Evolutionary conservation across 306 rosid species (phyloP).

Genomic region (Cucumis melo): DNA sequence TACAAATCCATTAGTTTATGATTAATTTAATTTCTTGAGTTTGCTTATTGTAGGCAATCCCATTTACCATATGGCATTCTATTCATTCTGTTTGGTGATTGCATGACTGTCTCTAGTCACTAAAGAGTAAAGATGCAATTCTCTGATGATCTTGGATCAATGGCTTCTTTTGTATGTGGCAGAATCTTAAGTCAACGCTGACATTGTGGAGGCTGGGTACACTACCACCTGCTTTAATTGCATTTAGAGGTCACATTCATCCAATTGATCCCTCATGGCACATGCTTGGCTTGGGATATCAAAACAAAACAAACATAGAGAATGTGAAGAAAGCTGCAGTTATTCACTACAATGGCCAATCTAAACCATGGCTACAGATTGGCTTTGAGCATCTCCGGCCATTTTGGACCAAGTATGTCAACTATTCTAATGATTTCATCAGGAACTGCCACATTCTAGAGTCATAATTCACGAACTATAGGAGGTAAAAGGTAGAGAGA

Average conservation of each 20-base stretch:
- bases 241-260: constrained; percentile 78
- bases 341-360: constrained; percentile 94
- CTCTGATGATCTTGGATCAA: not conserved
- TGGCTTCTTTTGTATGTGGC: constrained; percentile 18
- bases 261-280: constrained; percentile 89
- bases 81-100: constrained; percentile 1
- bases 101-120: not conserved
- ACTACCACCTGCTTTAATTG: constrained; percentile 94
- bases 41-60: not conserved
- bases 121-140: not conserved
- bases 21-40: not conserved
- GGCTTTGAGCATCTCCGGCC: constrained; percentile 98
- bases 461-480: constrained; percentile 23
- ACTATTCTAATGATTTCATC: constrained; percentile 83
- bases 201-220: constrained; percentile 98
- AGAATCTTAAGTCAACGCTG: constrained; percentile 79
- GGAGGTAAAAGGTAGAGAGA: not conserved
- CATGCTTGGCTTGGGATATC: constrained; percentile 98
- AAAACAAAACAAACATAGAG: constrained; percentile 55
- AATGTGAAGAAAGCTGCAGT: constrained; percentile 69
- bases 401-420: constrained; percentile 84
- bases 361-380: constrained; percentile 91
- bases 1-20: not conserved
- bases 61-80: not conserved
- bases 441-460: constrained; percentile 90